These are phyloP conservation scores for Aspergillus texensis DNA, from an alignment of 2,329 filamentous ascomycete species.

Conservation along the genomic window DNA sequence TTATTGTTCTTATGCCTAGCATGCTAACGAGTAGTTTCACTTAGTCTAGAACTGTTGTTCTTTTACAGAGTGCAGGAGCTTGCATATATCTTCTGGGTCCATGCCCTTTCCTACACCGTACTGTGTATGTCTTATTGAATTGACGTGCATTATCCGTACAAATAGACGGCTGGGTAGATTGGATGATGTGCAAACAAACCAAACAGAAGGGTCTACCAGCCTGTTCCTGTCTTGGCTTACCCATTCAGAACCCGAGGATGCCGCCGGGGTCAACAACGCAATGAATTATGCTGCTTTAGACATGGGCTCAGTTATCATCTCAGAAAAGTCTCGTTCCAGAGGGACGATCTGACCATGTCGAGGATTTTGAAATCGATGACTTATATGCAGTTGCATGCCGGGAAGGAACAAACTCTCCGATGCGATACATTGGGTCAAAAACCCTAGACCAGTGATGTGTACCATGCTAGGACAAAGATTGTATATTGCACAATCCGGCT, in stretches of 20 bases:
- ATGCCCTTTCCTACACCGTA: too few species aligned
- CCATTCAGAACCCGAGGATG: not conserved
- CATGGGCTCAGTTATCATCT: not conserved
- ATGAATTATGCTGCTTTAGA: not conserved
- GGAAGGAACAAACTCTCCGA: not conserved
- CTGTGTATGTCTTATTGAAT: too few species aligned
- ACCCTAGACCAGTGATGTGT: not conserved
- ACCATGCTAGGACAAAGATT: not conserved
- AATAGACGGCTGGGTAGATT: too few species aligned
- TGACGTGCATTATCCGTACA: too few species aligned
- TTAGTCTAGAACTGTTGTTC: too few species aligned
- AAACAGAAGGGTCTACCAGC: not conserved
- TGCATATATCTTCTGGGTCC: too few species aligned
- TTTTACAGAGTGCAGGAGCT: too few species aligned
- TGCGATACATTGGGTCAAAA: not conserved
- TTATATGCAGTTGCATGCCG: not conserved
- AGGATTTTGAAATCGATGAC: not conserved
- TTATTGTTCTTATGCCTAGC: too few species aligned
- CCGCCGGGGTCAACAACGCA: not conserved
- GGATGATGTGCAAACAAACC: not conserved
- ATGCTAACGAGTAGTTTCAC: too few species aligned
- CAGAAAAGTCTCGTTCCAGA: not conserved
- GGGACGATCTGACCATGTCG: not conserved
- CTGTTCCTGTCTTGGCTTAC: not conserved
- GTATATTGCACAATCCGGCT: not conserved